These are phyloP conservation scores for Dysphania ambrosioides DNA, from an alignment of 148 eudicot species.

Conservation along the genomic window DNA sequence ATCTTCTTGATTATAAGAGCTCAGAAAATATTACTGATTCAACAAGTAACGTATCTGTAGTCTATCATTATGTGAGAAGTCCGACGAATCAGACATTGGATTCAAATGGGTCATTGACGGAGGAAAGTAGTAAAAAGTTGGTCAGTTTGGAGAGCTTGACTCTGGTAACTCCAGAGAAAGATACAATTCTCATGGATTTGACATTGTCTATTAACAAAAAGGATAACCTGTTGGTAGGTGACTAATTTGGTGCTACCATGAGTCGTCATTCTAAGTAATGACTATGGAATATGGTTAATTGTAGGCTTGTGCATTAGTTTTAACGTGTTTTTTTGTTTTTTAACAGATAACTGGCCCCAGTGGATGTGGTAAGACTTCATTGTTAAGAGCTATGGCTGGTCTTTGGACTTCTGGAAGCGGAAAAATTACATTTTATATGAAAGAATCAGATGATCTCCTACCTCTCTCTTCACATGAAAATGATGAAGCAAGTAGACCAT, in stretches of 20 bases:
- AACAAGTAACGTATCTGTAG: constrained; percentile 43
- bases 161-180: constrained; percentile 68
- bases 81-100: constrained; percentile 29
- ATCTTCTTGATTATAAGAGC: constrained; percentile 61
- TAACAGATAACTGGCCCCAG: constrained; percentile 88
- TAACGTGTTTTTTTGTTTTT: constrained; percentile 17
- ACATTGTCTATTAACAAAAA: constrained; percentile 63
- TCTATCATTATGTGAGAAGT: constrained; percentile 33
- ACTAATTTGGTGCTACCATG: not conserved
- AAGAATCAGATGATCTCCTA: constrained; percentile 28
- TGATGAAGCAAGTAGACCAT: constrained; percentile 28
- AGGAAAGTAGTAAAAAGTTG: constrained; percentile 36
- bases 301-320: constrained; percentile 13
- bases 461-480: constrained; percentile 16
- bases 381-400: constrained; percentile 94
- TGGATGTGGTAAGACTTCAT: constrained; percentile 94
- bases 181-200: constrained; percentile 63
- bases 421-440: constrained; percentile 57
- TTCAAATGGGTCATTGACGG: constrained; percentile 47
- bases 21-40: constrained; percentile 44
- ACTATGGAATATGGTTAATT: constrained; percentile 5
- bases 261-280: not conserved
- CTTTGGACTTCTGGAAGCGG: constrained; percentile 91
- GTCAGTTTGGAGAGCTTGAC: constrained; percentile 65
- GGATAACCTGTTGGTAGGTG: constrained; percentile 72